Evolutionary conservation across 1,284 basidiomycete species (phyloP), one percentile per base, ranked within the genome.

Genomic region (Cystobasidium slooffiae): DNA sequence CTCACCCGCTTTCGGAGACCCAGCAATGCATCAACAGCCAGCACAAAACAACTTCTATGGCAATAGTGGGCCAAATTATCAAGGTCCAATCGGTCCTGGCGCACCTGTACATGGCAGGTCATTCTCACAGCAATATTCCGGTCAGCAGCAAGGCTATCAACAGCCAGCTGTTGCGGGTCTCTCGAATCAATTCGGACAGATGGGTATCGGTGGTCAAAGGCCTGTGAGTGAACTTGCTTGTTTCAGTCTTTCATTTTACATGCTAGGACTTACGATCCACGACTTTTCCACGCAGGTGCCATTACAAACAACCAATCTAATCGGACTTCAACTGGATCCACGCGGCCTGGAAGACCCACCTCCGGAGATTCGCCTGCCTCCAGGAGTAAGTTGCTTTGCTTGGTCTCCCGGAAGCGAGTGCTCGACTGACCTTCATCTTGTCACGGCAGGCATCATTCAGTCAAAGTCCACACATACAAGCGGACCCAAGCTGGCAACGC

Each of bases 401-500:
- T 22, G n/a, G 39, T 88, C 41, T 39, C 51, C 51, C n/a, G 52
- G 10, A 20, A 22, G 4, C 47, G 43, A 41, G 37, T 20, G 0
- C 12, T 64, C n/a, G 47, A 31, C 52, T 39, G 7, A 7, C 39
- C 47, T 61, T 68, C 61, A 46, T 39, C 8, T 47, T 43, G 3
- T 24, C 53, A n/a, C 18, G 22, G 47, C 76, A 82, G 82, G 83
- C 94, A 9, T 89, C 88, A 76, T 86, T 98, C 76, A 91, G 93
- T 9, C 88, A 89, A 47, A 90, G 90, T 22, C 91, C 93, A 0
- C 85, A 86, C 68, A 89, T 91, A 55, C 93, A 95, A 80, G 90
- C 94, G 22, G 91, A 98, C 80, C 87, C 90, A 43, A 94, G 91
- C 16, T 99, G 97, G 84, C 93, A 97, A 84, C 90, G 97, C 62